These are phyloP conservation scores for Trypanosoma melophagium DNA, from an alignment of 208 protist species.

Conservation along the genomic window DNA sequence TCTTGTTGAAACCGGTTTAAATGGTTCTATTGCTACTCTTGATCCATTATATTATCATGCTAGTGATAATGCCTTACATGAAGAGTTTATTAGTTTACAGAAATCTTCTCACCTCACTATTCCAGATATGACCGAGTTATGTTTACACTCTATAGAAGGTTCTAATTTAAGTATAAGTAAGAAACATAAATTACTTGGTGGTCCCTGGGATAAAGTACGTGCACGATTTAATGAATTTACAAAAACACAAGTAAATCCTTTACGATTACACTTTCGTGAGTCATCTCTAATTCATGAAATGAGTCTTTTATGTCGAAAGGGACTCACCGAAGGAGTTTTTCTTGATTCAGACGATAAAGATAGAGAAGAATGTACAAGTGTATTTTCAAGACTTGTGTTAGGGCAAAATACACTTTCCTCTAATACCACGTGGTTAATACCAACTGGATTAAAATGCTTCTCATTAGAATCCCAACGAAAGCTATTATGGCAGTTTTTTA, in stretches of 20 bases:
- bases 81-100: constrained; percentile 56
- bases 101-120: constrained; percentile 47
- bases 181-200: constrained; percentile 36
- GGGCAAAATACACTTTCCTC: background rate
- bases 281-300: constrained; percentile 62
- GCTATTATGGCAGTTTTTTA: constrained; percentile 22
- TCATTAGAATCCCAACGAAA: constrained; percentile 10
- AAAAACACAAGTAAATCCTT: constrained; percentile 62
- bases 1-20: constrained; percentile 92
- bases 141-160: constrained; percentile 38
- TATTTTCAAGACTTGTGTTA: too few species aligned
- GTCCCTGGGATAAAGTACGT: constrained; percentile 54
- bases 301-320: constrained; percentile 50
- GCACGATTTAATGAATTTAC: constrained; percentile 51
- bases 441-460: background rate
- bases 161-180: constrained; percentile 26
- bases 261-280: constrained; percentile 68
- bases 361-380: background rate
- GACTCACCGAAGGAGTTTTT: background rate
- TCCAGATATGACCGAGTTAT: constrained; percentile 72
- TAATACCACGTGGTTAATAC: background rate
- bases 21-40: constrained; percentile 95
- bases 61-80: constrained; percentile 57
- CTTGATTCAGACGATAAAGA: background rate
- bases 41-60: constrained; percentile 93